A percentile compares a stretch with the other conserved stretches of the same genome.
These are phyloP conservation scores for Prunus salicina DNA, from an alignment of 306 rosid species.

Conservation along the genomic window DNA sequence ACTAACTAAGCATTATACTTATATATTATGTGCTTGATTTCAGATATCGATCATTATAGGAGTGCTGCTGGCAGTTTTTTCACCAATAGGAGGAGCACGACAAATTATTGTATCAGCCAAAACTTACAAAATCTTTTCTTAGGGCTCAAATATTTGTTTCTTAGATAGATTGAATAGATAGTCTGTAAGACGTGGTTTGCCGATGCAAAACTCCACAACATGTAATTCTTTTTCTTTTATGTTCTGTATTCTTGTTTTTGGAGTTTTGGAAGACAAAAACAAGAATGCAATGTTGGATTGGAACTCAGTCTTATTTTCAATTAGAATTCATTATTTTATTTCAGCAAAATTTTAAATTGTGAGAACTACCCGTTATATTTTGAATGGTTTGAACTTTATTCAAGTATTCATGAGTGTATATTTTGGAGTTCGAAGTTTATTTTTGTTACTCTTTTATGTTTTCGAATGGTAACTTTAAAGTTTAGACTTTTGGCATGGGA, in stretches of 20 bases:
- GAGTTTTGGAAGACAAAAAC: not conserved
- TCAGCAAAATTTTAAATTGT: not conserved
- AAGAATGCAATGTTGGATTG: not conserved
- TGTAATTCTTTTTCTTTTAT: not conserved
- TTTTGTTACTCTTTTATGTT: too few relatives aligned
- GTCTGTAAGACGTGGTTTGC: not conserved
- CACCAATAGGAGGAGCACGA: conserved; percentile 65
- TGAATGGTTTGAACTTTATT: not conserved
- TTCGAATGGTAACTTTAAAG: too few relatives aligned
- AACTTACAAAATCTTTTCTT: conserved; percentile 45
- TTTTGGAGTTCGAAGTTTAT: too few relatives aligned
- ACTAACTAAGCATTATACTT: not conserved
- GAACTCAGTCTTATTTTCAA: not conserved
- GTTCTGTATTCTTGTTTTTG: not conserved
- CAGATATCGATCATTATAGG: conserved; percentile 37
- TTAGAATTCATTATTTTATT: not conserved
- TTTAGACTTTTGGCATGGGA: too few relatives aligned
- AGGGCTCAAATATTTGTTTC: not conserved
- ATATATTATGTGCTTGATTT: not conserved
- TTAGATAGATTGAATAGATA: not conserved
- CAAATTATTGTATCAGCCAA: conserved; percentile 45
- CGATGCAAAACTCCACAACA: not conserved
- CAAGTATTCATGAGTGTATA: not conserved
- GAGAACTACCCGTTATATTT: too few relatives aligned
- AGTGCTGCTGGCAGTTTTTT: conserved; percentile 20